Evolutionary conservation across 495 filamentous ascomycete species (phyloP).

Genomic region (Cenococcum geophilum): DNA sequence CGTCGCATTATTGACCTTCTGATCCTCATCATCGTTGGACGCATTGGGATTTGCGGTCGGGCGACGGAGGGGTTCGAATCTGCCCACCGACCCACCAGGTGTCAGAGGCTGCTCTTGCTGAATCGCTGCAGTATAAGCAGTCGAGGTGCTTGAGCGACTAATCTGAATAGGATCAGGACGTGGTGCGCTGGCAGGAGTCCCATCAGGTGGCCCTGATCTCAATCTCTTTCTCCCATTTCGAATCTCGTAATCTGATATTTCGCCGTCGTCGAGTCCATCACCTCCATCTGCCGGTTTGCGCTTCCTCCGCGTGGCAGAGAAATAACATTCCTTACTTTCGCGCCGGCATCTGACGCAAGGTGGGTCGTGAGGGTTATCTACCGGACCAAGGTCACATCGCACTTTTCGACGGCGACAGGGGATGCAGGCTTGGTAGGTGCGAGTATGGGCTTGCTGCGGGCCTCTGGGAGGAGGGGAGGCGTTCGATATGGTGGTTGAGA

Average conservation of each 20-base stretch:
- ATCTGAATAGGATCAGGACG: constrained; percentile 19
- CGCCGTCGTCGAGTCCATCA: constrained; percentile 40
- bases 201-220: constrained; percentile 21
- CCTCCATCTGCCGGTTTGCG: constrained; percentile 63
- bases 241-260: constrained; percentile 36
- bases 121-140: constrained; percentile 38
- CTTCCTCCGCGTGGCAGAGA: constrained; percentile 93
- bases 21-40: constrained; percentile 37
- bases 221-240: constrained; percentile 39
- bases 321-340: constrained; percentile 91
- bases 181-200: constrained; percentile 5
- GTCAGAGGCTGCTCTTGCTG: constrained; percentile 49
- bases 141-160: constrained; percentile 12
- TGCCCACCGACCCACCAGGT: constrained; percentile 55
- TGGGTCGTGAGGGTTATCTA: constrained; percentile 89
- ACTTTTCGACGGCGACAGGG: constrained; percentile 88
- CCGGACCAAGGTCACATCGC: constrained; percentile 86
- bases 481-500: constrained; percentile 18
- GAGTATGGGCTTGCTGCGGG: constrained; percentile 16
- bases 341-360: constrained; percentile 90
- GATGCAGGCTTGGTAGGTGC: constrained; percentile 54
- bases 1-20: constrained; percentile 51
- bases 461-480: constrained; percentile 23
- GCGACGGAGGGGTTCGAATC: constrained; percentile 51
- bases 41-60: constrained; percentile 25